Evolutionary conservation across 208 protist species (phyloP), one percentile per base, ranked within the genome.

Genomic region (Leishmania guyanensis): DNA sequence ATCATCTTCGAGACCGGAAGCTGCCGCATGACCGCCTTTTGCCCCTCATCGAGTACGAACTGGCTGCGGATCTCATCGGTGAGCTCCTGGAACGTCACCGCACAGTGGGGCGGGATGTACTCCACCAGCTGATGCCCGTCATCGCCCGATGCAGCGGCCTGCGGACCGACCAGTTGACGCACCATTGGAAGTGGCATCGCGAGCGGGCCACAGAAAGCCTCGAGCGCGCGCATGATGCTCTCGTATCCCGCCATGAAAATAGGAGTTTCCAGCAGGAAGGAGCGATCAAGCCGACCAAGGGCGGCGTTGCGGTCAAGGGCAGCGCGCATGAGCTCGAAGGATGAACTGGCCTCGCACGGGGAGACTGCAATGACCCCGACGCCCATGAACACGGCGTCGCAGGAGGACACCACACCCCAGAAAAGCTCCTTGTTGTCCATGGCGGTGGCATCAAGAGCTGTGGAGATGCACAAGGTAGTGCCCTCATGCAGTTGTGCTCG

Each of bases 181-280:
- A 84, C 70, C 84, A 98, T 83, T 20, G 95, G 95, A 36, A 98
- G 88, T n/a, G 84, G 88, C 95, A 98, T 97, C 54, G 91, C 92
- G 65, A 96, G 85, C 6, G 95, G 93, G 3, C 95, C 95, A 29
- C 92, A 84, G 86, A 98, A 95, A 22, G 93, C 91, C 56, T 81
- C 70, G 36, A 98, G 86, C 20, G 95, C 92, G 26, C 81, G 83
- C 85, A 96, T 89, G 69, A 98, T 93, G 73, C 92, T 90, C 73
- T 89, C 88, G 78, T 97, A 98, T 29, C 95, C 95, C 3, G 88
- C 80, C 84, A 96, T 95, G 79, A 98, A 98, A 17, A 98, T 84
- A 16, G 87, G 79, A 33, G 93, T 97, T 79, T 94, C 90, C 48
- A 98, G 51, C 58, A 98, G 74, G 39, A 91, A 81, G 48, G 93